These are phyloP conservation scores for Annulohypoxylon moriforme DNA, from an alignment of 495 filamentous ascomycete genomes.

Conservation along the genomic window DNA sequence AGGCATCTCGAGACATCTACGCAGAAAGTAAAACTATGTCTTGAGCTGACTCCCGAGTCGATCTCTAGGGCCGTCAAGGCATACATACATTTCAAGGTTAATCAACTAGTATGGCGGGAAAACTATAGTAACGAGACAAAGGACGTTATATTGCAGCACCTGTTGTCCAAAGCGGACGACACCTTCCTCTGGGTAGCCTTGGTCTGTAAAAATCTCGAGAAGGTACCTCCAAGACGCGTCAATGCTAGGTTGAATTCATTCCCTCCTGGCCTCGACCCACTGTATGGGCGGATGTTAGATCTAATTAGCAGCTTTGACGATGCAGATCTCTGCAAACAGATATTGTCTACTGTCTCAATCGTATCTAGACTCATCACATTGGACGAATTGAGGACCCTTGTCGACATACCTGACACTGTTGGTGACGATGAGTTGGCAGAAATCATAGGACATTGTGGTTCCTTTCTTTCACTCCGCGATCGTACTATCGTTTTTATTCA, in stretches of 20 bases:
- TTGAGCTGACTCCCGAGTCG: background rate
- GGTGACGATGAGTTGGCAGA: background rate
- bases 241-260: background rate
- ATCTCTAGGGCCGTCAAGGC: background rate
- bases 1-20: background rate
- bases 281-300: background rate
- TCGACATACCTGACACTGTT: background rate
- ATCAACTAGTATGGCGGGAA: background rate
- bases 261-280: background rate
- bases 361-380: background rate
- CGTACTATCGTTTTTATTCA: background rate
- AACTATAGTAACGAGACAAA: background rate
- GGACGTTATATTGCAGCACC: background rate
- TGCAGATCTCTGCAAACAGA: background rate
- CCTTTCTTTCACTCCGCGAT: background rate
- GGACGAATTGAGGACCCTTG: background rate
- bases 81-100: background rate
- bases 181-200: background rate
- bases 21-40: background rate
- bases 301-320: background rate
- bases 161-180: background rate
- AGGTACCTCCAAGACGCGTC: background rate
- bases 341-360: background rate
- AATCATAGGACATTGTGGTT: background rate
- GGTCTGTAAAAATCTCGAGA: background rate